phyloP scores from a whole-genome alignment of 2,329 filamentous ascomycete genomes.

The Fusarium circinatum region DNA sequence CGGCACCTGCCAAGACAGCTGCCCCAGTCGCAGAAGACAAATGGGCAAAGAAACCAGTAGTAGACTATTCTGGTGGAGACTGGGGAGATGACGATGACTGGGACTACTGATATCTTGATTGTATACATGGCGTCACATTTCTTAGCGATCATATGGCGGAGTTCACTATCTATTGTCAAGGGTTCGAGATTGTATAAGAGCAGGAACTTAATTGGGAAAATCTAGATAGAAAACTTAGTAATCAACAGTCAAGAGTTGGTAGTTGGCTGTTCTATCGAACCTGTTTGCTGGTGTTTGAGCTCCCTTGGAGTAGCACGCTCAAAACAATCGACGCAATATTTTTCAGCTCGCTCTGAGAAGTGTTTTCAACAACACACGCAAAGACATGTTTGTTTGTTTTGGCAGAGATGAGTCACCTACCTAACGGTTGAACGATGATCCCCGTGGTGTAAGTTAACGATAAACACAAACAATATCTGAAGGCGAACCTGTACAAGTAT shows the following conservation, averaged over 20 bases:
- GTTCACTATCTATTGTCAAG: slow-evolving; percentile 3
- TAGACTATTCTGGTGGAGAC: slow-evolving; percentile 42
- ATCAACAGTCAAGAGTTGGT: background rate
- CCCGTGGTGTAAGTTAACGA: background rate
- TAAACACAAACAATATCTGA: background rate
- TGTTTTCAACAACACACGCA: background rate
- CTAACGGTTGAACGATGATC: background rate
- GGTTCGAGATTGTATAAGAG: slow-evolving; percentile 14
- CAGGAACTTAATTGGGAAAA: background rate
- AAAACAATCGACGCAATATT: background rate
- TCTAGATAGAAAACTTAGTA: background rate
- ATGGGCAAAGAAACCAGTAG: slow-evolving; percentile 40
- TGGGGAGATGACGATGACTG: slow-evolving; percentile 44
- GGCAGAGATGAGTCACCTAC: background rate
- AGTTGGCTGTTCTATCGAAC: background rate
- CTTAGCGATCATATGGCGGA: slow-evolving; percentile 20
- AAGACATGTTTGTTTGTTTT: background rate
- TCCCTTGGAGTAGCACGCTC: background rate
- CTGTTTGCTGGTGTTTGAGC: background rate
- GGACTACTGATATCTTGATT: slow-evolving; percentile 34
- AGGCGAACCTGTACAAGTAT: background rate
- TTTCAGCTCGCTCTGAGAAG: background rate
- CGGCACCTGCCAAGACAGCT: background rate
- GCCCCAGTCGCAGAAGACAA: slow-evolving; percentile 28
- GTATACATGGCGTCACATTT: background rate